These are phyloP conservation scores for Lophiostoma macrostomum DNA, from an alignment of 495 filamentous ascomycete species.

Conservation along the genomic window DNA sequence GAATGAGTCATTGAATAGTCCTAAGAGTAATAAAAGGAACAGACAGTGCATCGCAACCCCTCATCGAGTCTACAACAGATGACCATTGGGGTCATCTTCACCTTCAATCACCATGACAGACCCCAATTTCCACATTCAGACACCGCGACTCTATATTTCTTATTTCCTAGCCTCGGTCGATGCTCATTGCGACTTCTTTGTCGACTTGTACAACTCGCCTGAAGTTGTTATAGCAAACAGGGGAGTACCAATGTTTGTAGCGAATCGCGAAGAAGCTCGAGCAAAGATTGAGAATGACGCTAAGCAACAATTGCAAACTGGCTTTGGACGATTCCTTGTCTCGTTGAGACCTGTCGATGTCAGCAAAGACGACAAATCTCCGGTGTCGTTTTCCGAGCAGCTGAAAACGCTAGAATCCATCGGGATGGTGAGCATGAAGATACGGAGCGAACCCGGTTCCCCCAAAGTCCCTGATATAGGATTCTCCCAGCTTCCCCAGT, in stretches of 20 bases:
- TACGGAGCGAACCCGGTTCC: conserved; percentile 23
- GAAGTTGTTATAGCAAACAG: neutral
- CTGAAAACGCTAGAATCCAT: neutral
- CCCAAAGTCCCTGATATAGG: conserved; percentile 43
- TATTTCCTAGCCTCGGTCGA: neutral
- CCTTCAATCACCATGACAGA: no score
- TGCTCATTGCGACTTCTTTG: neutral
- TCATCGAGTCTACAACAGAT: no score
- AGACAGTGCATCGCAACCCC: no score
- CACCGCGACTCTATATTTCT: neutral
- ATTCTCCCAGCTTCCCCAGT: conserved; percentile 37
- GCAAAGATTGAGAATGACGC: neutral
- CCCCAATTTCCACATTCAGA: conserved; percentile 3
- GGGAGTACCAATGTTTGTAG: neutral
- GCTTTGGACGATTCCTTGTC: conserved; percentile 1
- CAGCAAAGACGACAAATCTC: no score
- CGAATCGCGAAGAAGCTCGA: neutral
- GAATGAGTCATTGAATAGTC: no score
- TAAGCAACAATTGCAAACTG: neutral
- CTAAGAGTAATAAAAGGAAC: no score
- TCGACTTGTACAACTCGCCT: neutral
- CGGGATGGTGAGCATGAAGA: conserved; percentile 4
- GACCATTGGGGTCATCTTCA: no score
- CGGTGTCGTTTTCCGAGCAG: neutral
- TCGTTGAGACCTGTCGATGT: neutral